Conservation (phyloP, 768 basidiomycete species). For the Austroboletus festivus region DNA sequence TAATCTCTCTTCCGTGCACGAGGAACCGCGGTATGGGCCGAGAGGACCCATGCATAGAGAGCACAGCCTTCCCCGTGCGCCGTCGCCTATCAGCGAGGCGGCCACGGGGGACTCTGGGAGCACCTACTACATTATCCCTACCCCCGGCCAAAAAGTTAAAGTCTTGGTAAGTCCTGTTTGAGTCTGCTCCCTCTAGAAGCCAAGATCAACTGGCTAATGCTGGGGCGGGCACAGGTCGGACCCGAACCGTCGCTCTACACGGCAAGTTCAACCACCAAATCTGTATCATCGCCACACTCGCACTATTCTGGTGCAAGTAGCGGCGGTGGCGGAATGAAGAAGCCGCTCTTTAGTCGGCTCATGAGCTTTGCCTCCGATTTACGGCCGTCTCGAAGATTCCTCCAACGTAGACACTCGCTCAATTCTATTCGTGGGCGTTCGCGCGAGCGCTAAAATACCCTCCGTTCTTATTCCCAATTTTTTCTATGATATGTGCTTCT, state of each 20-base stretch:
- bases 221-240: constrained; percentile 33
- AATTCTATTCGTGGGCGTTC: constrained; percentile 20
- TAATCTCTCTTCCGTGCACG: constrained; percentile 36
- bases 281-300: constrained; percentile 50
- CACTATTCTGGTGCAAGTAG: constrained; percentile 24
- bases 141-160: constrained; percentile 71
- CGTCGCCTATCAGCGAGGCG: constrained; percentile 36
- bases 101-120: constrained; percentile 58
- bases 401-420: constrained; percentile 52
- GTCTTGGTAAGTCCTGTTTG: constrained; percentile 56
- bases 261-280: constrained; percentile 56
- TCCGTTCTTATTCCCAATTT: too few species aligned
- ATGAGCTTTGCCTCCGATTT: constrained; percentile 51
- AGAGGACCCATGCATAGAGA: constrained; percentile 29
- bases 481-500: too few species aligned
- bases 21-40: constrained; percentile 34
- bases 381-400: constrained; percentile 36
- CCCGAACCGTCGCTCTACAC: constrained; percentile 53
- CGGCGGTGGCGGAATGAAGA: constrained; percentile 38
- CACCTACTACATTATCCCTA: constrained; percentile 73
- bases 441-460: constrained; percentile 5
- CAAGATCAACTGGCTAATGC: constrained; percentile 26
- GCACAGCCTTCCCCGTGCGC: constrained; percentile 32
- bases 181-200: neutral
- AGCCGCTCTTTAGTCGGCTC: constrained; percentile 61